Evolutionary conservation across 2,329 filamentous ascomycete species (phyloP).

Genomic region (Lasiodiplodia hormozganensis): DNA sequence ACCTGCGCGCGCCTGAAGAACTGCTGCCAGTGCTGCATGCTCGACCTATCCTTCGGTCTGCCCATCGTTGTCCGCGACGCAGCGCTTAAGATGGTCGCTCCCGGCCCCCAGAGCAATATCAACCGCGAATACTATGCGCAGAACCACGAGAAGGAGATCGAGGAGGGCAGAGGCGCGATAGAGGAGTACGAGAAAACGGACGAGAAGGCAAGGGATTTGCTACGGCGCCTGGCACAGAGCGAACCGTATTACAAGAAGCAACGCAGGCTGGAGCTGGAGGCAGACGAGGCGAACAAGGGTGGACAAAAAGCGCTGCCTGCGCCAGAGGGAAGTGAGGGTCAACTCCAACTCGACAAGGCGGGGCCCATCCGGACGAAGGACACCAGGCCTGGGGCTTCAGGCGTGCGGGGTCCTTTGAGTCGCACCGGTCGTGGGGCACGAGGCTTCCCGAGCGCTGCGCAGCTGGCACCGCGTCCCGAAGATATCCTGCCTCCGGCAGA

Average conservation of each 20-base stretch:
- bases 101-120: conserved; percentile 88
- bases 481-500: conserved; percentile 88
- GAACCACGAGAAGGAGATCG: conserved; percentile 93
- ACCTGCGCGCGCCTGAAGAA: conserved; percentile 98
- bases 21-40: conserved; percentile 98
- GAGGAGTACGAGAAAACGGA: conserved; percentile 98
- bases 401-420: conserved; percentile 54
- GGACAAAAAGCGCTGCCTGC: conserved; percentile 53
- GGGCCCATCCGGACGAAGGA: conserved; percentile 82
- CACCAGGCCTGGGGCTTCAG: conserved; percentile 41
- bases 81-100: conserved; percentile 95
- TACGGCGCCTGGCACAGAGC: conserved; percentile 84
- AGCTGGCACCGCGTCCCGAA: conserved; percentile 79
- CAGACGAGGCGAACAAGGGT: conserved; percentile 48
- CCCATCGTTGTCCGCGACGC: conserved; percentile 96
- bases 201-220: conserved; percentile 89
- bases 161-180: conserved; percentile 79
- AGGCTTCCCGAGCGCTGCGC: conserved; percentile 72
- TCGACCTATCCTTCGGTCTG: conserved; percentile 93
- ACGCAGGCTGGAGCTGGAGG: conserved; percentile 70
- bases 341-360: conserved; percentile 51
- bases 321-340: conserved; percentile 36
- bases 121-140: conserved; percentile 98
- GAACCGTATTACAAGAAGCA: conserved; percentile 96
- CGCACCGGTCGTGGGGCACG: conserved; percentile 51